phyloP scores from a whole-genome alignment of 345 rosid species.

The Luvunga scandens region DNA sequence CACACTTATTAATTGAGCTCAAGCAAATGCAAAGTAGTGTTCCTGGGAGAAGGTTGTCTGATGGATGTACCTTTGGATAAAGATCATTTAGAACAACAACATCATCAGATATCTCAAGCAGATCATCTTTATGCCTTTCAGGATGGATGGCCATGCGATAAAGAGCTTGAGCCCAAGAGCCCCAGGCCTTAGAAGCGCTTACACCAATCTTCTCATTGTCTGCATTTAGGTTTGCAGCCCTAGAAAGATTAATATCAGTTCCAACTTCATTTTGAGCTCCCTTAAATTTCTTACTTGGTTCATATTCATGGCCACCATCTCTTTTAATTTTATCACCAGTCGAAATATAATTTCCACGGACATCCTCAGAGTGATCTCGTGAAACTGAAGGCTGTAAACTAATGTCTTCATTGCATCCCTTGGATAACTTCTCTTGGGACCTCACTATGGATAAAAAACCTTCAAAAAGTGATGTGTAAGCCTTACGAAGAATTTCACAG shows the following conservation, averaged over 20 bases:
- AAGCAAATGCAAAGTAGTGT: conserved; percentile 3
- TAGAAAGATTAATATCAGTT: conserved; percentile 13
- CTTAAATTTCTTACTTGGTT: conserved; percentile 56
- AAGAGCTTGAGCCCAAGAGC: conserved; percentile 83
- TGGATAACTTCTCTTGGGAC: conserved; percentile 33
- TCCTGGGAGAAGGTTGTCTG: neutral
- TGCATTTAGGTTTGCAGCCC: conserved; percentile 21
- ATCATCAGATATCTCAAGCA: conserved; percentile 59
- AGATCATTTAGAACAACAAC: conserved; percentile 72
- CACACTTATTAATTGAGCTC: neutral
- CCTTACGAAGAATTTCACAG: conserved; percentile 63
- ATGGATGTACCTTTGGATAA: conserved; percentile 67
- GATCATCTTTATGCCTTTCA: conserved; percentile 50
- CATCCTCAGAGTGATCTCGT: conserved; percentile 20
- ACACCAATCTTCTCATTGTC: conserved; percentile 26
- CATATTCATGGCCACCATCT: conserved; percentile 27
- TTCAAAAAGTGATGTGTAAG: conserved; percentile 77
- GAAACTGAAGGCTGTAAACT: conserved; percentile 8
- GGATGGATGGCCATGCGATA: conserved; percentile 71
- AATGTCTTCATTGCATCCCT: conserved; percentile 23
- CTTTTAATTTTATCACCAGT: conserved; percentile 42
- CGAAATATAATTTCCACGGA: conserved; percentile 11
- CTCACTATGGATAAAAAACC: conserved; percentile 54
- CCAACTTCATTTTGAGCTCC: conserved; percentile 32
- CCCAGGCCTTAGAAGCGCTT: conserved; percentile 45